phyloP scores from a whole-genome alignment of 2,329 filamentous ascomycete genomes.

The Verticillium nonalfalfae region DNA sequence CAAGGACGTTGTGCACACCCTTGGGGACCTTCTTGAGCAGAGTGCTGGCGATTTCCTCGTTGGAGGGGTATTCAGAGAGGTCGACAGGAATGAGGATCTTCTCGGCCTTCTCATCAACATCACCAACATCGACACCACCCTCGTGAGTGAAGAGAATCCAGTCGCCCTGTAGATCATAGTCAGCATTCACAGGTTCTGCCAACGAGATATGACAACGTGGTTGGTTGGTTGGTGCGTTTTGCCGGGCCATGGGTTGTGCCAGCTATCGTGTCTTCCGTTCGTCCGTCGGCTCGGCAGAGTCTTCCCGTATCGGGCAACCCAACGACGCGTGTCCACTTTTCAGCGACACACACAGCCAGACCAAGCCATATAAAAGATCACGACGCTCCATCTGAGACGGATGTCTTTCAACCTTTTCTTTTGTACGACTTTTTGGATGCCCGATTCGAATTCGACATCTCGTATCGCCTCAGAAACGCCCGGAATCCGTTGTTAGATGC shows the following conservation, averaged over 20 bases:
- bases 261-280: conserved; percentile 17
- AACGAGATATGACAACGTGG: background rate
- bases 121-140: conserved; percentile 98
- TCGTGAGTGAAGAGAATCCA: conserved; percentile 99
- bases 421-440: background rate
- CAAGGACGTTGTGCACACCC: conserved; percentile 94
- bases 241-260: background rate
- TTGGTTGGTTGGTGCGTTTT: background rate
- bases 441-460: background rate
- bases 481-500: background rate
- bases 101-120: conserved; percentile 98
- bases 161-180: conserved; percentile 63
- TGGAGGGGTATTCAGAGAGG: conserved; percentile 89
- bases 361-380: conserved; percentile 5
- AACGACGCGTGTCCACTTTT: conserved; percentile 2
- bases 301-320: conserved; percentile 1
- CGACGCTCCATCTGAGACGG: background rate
- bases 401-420: background rate
- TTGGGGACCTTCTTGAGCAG: conserved; percentile 90
- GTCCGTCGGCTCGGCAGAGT: conserved; percentile 22
- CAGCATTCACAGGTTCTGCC: conserved; percentile 3
- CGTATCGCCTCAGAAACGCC: background rate
- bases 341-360: background rate
- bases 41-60: conserved; percentile 79
- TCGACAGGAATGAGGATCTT: conserved; percentile 98